Percentiles rank a stretch among this genome's conserved stretches.
Conservation (phyloP, 2,329 filamentous ascomycete species). For the Colletotrichum tabaci region DNA sequence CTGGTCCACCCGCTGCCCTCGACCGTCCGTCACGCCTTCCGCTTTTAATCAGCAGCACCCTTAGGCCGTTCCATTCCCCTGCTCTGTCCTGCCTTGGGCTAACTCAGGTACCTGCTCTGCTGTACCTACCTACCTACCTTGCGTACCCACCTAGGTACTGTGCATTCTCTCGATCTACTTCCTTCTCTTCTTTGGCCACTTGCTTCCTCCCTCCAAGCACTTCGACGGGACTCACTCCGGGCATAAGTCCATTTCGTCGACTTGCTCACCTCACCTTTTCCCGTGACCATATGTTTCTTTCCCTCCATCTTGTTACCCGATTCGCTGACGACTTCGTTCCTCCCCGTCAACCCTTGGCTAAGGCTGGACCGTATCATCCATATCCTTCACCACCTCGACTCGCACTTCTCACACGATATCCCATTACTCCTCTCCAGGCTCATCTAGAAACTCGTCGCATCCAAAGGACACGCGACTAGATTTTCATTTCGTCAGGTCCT, state of each 20-base stretch:
- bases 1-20: conserved; percentile 4
- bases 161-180: not conserved
- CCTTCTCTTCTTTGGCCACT: not conserved
- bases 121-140: not conserved
- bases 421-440: not conserved
- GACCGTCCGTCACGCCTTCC: conserved; percentile 32
- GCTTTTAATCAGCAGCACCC: conserved; percentile 31
- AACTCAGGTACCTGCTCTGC: conserved; percentile 1
- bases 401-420: conserved; percentile 12
- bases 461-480: not conserved
- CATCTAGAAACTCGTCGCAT: not conserved
- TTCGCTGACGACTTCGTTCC: not conserved
- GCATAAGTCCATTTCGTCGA: not conserved
- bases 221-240: conserved; percentile 20
- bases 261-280: conserved; percentile 16
- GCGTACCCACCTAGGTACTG: too few relatives aligned
- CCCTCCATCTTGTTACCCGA: not conserved
- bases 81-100: conserved; percentile 4
- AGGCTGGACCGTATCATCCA: not conserved
- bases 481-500: not conserved
- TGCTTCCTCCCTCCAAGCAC: not conserved
- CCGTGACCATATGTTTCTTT: not conserved
- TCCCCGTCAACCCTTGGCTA: not conserved
- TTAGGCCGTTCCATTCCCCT: conserved; percentile 12
- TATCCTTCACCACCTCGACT: conserved; percentile 3